Evolutionary conservation across 2,329 filamentous ascomycete genomes (phyloP).

Genomic region (Sclerotiophoma versabilis): DNA sequence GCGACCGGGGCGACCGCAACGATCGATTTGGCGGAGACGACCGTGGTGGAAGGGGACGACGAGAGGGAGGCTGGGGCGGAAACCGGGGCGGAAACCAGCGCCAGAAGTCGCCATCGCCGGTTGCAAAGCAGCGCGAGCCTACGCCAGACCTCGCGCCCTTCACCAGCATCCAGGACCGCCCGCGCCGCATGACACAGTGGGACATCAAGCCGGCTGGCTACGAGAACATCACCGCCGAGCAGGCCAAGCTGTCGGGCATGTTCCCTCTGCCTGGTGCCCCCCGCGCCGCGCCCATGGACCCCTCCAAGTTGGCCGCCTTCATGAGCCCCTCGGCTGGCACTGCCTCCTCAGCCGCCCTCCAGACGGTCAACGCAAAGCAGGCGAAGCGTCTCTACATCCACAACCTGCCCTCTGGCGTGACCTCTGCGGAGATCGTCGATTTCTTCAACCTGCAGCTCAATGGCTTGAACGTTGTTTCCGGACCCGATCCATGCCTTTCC

Average conservation of each 20-base stretch:
- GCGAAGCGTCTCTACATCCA: constrained; percentile 89
- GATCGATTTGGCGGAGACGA: constrained; percentile 51
- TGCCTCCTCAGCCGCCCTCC: constrained; percentile 78
- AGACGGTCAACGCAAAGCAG: constrained; percentile 91
- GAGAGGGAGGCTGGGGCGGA: constrained; percentile 27
- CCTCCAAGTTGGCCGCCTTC: constrained; percentile 90
- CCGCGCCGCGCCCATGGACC: constrained; percentile 93
- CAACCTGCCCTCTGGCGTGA: constrained; percentile 77
- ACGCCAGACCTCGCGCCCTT: constrained; percentile 93
- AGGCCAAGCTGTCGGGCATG: constrained; percentile 98
- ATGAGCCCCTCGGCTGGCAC: constrained; percentile 85
- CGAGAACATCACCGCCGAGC: constrained; percentile 96
- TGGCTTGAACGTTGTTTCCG: constrained; percentile 89
- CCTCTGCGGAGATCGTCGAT: constrained; percentile 75
- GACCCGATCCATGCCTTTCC: constrained; percentile 81
- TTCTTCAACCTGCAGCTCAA: constrained; percentile 99
- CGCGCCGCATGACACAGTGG: constrained; percentile 96
- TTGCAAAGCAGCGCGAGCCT: constrained; percentile 86
- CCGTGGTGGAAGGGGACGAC: constrained; percentile 39
- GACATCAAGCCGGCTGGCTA: constrained; percentile 99
- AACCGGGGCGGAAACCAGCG: constrained; percentile 51
- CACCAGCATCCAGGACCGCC: constrained; percentile 81
- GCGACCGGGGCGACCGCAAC: constrained; percentile 53
- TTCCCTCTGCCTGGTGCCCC: constrained; percentile 96
- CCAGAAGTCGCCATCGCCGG: constrained; percentile 77